Percentiles rank a stretch among this genome's conserved stretches.
phyloP scores from a whole-genome alignment of 306 rosid genomes.

The Carpinus viminea region DNA sequence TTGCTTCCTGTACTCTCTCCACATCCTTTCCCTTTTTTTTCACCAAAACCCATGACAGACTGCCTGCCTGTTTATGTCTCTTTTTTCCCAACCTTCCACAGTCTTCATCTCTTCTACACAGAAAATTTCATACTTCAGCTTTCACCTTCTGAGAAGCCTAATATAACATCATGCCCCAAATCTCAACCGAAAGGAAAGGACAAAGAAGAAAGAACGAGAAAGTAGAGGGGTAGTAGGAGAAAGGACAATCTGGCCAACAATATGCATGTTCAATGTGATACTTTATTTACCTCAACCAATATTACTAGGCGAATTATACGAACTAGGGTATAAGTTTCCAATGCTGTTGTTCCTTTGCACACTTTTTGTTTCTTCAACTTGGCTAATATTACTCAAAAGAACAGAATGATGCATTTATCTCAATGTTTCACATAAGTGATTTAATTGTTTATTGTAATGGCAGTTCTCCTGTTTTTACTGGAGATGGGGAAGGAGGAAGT shows the following conservation, averaged over 20 bases:
- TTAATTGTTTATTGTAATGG: conserved; percentile 3
- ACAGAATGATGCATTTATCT: neutral
- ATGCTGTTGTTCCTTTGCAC: neutral
- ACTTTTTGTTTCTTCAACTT: neutral
- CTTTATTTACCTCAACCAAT: neutral
- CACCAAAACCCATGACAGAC: neutral
- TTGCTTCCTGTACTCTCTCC: neutral
- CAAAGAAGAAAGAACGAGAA: neutral
- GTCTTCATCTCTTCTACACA: neutral
- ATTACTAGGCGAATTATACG: neutral
- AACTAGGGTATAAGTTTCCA: neutral
- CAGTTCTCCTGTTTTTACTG: conserved; percentile 51
- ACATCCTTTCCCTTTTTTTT: neutral
- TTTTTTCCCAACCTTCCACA: neutral
- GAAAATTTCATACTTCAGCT: neutral
- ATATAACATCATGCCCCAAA: neutral
- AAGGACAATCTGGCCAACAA: neutral
- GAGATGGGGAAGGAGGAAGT: conserved; percentile 44
- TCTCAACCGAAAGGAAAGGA: neutral
- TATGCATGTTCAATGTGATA: neutral
- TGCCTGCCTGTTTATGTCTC: neutral
- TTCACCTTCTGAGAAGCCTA: neutral
- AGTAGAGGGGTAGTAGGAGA: neutral
- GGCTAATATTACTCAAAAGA: neutral
- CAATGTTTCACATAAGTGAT: neutral